These are phyloP conservation scores for Tulasnella calospora DNA, from an alignment of 768 basidiomycete genomes.

Conservation along the genomic window DNA sequence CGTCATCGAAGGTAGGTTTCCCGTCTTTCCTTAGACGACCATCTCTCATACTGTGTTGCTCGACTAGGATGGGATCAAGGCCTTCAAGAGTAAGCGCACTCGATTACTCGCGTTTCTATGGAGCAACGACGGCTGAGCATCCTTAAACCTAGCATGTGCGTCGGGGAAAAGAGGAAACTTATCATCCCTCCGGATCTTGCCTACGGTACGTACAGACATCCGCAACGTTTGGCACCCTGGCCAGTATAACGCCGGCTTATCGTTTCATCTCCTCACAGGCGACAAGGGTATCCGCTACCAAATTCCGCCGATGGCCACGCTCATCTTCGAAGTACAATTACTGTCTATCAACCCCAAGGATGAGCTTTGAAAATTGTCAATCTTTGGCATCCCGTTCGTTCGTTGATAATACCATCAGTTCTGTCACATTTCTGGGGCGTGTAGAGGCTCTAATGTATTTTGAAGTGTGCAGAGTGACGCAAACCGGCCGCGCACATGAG, in stretches of 20 bases:
- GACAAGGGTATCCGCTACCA: slow-evolving; percentile 64
- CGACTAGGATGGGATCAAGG: slow-evolving; percentile 69
- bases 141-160: slow-evolving; percentile 56
- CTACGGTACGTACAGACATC: slow-evolving; percentile 58
- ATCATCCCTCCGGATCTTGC: slow-evolving; percentile 77
- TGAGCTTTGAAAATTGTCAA: not conserved
- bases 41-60: not conserved
- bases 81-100: slow-evolving; percentile 43
- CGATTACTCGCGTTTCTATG: not conserved
- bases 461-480: too few relatives aligned
- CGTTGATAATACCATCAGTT: not conserved
- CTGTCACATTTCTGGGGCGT: not conserved
- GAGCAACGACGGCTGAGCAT: not conserved
- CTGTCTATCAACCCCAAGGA: slow-evolving; percentile 47
- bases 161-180: slow-evolving; percentile 80
- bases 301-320: slow-evolving; percentile 73
- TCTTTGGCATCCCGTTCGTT: not conserved
- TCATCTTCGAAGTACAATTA: slow-evolving; percentile 88
- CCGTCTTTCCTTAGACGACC: not conserved
- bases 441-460: not conserved
- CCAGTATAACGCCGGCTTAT: not conserved
- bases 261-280: slow-evolving; percentile 42
- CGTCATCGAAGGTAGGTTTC: not conserved
- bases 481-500: too few relatives aligned
- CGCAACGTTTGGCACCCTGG: too few relatives aligned